Base-by-base conservation (phyloP, 2,329 filamentous ascomycete genomes). In the Cercospora brassicicola region DNA sequence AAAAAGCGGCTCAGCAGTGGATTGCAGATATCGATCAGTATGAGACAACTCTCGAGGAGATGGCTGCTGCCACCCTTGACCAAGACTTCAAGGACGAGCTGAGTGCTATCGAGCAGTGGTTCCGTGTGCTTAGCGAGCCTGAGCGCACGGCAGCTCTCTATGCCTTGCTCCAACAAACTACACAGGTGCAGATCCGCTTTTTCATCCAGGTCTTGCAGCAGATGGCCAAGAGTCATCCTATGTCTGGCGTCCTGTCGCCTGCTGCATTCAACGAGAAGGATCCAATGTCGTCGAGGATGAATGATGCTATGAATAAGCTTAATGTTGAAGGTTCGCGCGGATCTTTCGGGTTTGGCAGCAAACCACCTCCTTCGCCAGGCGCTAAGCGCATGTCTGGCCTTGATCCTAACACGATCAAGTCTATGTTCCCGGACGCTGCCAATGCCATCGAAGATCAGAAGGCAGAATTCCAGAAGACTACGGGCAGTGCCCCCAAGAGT, bases 61-160 rank as follows among this genome's bases (percentile, higher is more conserved):
- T 99, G 95, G 95, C 95, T 53, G 94, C 94, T 33, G 95, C 95
- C 30, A 98, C 95, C n/a, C 85, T 98, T 64, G 95, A 99, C 79
- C 95, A 99, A 83, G 95, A 99, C 79, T 99, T 99, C 85, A 99
- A 99, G 84, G 95, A 98, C 81, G 95, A 99, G 81, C 87, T 99
- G 69, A 97, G 93, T 79, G 95, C 95, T 74, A 99, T 99, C 78
- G 95, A 99, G 83, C 95, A 99, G 84, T 99, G 95, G 95, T 99
- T 99, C 81, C 91, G 94, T 70, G 95, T 99, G 64, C 84, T 99
- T 72, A 98, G 94, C 78, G 95, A 98, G 82, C 94, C 95, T 30
- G 95, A 99, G 82, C 88, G 95, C 71, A 99, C 95, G 20, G 95
- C 95, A 70, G 95, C 95, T 59, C 83, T 98, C 67, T 99, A 99